Conservation (phyloP, 1,139 yeast species). For the Geotrichum aggregatum region DNA sequence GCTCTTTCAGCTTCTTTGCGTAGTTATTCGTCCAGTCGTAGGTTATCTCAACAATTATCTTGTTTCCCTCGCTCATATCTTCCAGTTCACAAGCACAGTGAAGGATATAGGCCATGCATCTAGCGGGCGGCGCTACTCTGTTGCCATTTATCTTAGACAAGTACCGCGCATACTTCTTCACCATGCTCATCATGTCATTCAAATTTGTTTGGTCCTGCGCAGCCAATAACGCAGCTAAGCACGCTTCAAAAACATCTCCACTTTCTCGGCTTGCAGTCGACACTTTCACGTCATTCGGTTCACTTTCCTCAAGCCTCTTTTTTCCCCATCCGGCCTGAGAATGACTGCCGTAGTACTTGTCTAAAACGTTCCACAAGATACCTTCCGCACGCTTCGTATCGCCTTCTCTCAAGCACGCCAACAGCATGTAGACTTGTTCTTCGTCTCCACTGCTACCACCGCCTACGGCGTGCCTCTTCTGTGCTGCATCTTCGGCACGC, state of each 20-base stretch:
- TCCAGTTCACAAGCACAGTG: slow-evolving; percentile 23
- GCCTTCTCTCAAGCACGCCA: slow-evolving; percentile 9
- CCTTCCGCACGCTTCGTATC: slow-evolving; percentile 9
- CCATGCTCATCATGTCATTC: slow-evolving; percentile 1
- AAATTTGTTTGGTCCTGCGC: slow-evolving; percentile 4
- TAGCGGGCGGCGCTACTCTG: background rate
- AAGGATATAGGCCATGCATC: slow-evolving; percentile 24
- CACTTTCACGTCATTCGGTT: background rate
- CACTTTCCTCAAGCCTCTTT: background rate
- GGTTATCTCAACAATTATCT: slow-evolving; percentile 11
- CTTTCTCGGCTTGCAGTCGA: background rate
- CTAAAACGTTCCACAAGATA: slow-evolving; percentile 9
- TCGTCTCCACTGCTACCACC: background rate
- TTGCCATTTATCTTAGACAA: background rate
- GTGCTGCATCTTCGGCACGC: background rate
- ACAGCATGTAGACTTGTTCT: slow-evolving; percentile 8
- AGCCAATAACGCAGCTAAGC: slow-evolving; percentile 6
- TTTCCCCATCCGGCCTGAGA: too few species aligned
- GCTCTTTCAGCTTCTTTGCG: slow-evolving; percentile 7
- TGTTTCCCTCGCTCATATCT: slow-evolving; percentile 10
- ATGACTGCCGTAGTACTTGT: background rate
- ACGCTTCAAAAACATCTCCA: slow-evolving; percentile 7
- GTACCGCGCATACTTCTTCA: background rate
- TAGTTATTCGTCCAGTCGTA: slow-evolving; percentile 15
- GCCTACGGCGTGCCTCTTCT: too few species aligned